A percentile compares a stretch with the other conserved stretches of the same genome.
Evolutionary conservation across 2,329 filamentous ascomycete species (phyloP).

Genomic region (Simplicillium sp.): DNA sequence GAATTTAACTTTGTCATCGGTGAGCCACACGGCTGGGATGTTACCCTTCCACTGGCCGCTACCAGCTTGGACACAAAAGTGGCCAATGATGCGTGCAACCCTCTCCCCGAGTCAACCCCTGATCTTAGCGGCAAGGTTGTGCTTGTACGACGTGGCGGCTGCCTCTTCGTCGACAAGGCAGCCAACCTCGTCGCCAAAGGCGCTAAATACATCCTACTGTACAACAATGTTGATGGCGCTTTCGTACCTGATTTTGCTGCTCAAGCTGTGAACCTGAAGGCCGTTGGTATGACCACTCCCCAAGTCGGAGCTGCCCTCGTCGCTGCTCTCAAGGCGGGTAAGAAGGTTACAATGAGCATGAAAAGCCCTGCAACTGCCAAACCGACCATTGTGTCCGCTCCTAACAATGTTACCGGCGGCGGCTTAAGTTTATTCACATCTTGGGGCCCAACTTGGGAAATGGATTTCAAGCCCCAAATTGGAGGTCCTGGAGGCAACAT

Average conservation of each 20-base stretch:
- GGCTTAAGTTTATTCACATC: slow-evolving; percentile 22
- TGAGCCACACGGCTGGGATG: slow-evolving; percentile 18
- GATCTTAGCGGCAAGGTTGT: slow-evolving; percentile 12
- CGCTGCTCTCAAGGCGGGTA: slow-evolving; percentile 18
- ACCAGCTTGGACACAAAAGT: slow-evolving; percentile 27
- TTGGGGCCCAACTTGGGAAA: slow-evolving; percentile 32
- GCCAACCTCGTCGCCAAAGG: slow-evolving; percentile 14
- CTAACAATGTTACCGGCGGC: slow-evolving; percentile 17
- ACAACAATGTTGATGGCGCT: slow-evolving; percentile 11
- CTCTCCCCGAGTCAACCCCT: slow-evolving; percentile 12
- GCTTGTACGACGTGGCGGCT: slow-evolving; percentile 17
- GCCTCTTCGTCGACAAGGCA: slow-evolving; percentile 17
- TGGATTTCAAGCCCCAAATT: slow-evolving; percentile 28
- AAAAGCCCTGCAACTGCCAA: slow-evolving; percentile 26
- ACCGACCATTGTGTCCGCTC: slow-evolving; percentile 16
- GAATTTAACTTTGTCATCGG: slow-evolving; percentile 27
- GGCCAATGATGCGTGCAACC: slow-evolving; percentile 14
- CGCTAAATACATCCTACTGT: slow-evolving; percentile 17
- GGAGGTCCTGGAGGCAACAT: slow-evolving; percentile 29
- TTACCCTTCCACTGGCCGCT: neutral
- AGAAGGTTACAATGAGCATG: slow-evolving; percentile 27
- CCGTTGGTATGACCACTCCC: neutral
- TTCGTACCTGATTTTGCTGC: neutral
- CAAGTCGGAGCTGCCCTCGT: neutral
- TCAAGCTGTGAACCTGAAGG: neutral